These are phyloP conservation scores for Solanum paucissectum DNA, from an alignment of 257 asterid species.

Conservation along the genomic window DNA sequence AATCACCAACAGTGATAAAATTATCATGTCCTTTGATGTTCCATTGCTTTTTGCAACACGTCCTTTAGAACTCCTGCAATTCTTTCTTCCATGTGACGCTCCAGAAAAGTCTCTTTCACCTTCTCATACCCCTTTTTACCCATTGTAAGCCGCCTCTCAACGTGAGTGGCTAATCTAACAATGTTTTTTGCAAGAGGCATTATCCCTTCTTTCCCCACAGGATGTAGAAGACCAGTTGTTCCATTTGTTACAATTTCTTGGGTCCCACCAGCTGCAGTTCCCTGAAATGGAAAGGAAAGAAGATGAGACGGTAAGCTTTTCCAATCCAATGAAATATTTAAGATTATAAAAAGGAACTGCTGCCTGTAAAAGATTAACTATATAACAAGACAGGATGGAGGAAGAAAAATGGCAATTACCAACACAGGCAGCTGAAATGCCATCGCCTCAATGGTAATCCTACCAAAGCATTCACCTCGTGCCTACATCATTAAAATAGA, in stretches of 20 bases:
- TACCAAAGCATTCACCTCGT: slow-evolving; percentile 96
- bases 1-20: background rate
- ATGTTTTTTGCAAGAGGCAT: slow-evolving; percentile 69
- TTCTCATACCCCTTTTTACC: slow-evolving; percentile 60
- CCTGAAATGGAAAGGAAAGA: slow-evolving; percentile 33
- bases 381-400: background rate
- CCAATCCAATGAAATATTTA: background rate
- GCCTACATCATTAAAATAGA: slow-evolving; percentile 33
- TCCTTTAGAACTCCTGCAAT: slow-evolving; percentile 65
- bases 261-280: slow-evolving; percentile 98
- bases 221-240: slow-evolving; percentile 81
- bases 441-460: slow-evolving; percentile 99
- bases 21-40: background rate
- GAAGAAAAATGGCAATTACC: slow-evolving; percentile 32
- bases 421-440: slow-evolving; percentile 93
- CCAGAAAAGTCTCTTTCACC: slow-evolving; percentile 67
- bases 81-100: slow-evolving; percentile 73
- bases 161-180: slow-evolving; percentile 45
- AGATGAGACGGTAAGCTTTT: slow-evolving; percentile 1
- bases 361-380: background rate
- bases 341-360: background rate
- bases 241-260: slow-evolving; percentile 75
- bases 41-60: slow-evolving; percentile 18
- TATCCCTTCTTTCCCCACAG: slow-evolving; percentile 88
- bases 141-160: slow-evolving; percentile 54